Percentiles rank a stretch among this genome's conserved stretches.
Conservation (phyloP, 2,329 filamentous ascomycete species). For the Ophiostoma ips region DNA sequence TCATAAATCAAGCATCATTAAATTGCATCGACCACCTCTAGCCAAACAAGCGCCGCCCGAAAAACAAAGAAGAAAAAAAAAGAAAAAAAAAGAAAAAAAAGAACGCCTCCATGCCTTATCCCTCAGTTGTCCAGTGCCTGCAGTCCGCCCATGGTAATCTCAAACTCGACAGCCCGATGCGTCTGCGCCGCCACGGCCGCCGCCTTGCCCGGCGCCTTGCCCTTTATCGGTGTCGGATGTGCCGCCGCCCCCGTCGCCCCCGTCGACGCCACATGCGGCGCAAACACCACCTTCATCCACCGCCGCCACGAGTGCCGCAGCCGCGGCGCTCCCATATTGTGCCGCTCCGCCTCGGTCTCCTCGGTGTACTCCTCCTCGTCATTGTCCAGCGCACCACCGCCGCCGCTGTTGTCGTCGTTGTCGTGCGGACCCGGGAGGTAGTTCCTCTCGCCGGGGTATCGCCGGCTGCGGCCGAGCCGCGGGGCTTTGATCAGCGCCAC, state of each 20-base stretch:
- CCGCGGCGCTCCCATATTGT: constrained; percentile 20
- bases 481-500: constrained; percentile 67
- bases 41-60: too few species aligned
- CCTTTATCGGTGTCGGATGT: neutral
- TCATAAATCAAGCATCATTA: too few species aligned
- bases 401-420: constrained; percentile 9
- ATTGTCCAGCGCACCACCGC: too few species aligned
- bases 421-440: constrained; percentile 22
- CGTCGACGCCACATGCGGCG: constrained; percentile 52
- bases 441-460: constrained; percentile 17
- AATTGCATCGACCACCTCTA: too few species aligned
- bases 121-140: constrained; percentile 13
- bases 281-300: constrained; percentile 83
- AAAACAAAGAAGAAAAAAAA: too few species aligned
- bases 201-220: neutral
- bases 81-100: neutral
- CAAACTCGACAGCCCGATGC: constrained; percentile 51
- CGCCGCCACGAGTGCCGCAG: constrained; percentile 41
- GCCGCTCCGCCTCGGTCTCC: constrained; percentile 24
- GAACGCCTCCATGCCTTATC: neutral
- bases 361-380: constrained; percentile 11
- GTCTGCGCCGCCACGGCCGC: constrained; percentile 3
- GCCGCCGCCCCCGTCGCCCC: constrained; percentile 16
- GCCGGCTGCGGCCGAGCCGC: constrained; percentile 21
- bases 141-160: constrained; percentile 56